phyloP scores from a whole-genome alignment of 352 stramenopile species.

The Globisporangium middletonii region DNA sequence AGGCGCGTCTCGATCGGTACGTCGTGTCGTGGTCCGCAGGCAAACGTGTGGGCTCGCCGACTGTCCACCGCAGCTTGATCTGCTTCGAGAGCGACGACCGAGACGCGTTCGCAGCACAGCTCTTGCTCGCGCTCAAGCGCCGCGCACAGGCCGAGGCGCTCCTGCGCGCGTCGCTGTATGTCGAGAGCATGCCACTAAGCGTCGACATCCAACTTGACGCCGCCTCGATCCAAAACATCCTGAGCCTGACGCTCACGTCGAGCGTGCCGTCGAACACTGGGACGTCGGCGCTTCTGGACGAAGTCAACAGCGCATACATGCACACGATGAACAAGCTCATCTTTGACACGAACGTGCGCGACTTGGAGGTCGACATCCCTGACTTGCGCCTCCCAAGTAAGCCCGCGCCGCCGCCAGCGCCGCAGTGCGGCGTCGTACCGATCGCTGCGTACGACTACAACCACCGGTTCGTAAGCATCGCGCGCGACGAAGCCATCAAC shows the following conservation, averaged over 20 bases:
- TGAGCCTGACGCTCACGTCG: constrained; percentile 60
- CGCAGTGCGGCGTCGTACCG: constrained; percentile 44
- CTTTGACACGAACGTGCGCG: constrained; percentile 70
- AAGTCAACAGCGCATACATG: constrained; percentile 91
- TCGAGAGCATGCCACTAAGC: constrained; percentile 75
- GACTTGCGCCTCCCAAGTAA: constrained; percentile 39
- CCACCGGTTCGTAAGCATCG: constrained; percentile 48
- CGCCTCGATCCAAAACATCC: constrained; percentile 64
- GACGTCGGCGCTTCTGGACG: constrained; percentile 71
- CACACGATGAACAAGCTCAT: constrained; percentile 93
- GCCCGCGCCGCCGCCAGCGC: constrained; percentile 17
- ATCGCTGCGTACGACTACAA: constrained; percentile 66
- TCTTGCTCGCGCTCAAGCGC: constrained; percentile 33
- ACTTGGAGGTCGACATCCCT: constrained; percentile 50
- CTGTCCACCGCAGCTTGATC: constrained; percentile 56
- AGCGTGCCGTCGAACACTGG: constrained; percentile 39
- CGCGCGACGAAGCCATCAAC: constrained; percentile 67
- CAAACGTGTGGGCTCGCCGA: constrained; percentile 58
- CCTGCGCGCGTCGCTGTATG: constrained; percentile 54
- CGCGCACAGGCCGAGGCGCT: constrained; percentile 56
- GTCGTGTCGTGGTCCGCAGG: constrained; percentile 73
- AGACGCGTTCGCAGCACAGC: constrained; percentile 35
- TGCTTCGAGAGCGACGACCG: constrained; percentile 57
- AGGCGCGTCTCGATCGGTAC: constrained; percentile 34
- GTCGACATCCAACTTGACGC: constrained; percentile 61